Conservation (phyloP, 164 flowering plant species). For the Vitis amurensis region DNA sequence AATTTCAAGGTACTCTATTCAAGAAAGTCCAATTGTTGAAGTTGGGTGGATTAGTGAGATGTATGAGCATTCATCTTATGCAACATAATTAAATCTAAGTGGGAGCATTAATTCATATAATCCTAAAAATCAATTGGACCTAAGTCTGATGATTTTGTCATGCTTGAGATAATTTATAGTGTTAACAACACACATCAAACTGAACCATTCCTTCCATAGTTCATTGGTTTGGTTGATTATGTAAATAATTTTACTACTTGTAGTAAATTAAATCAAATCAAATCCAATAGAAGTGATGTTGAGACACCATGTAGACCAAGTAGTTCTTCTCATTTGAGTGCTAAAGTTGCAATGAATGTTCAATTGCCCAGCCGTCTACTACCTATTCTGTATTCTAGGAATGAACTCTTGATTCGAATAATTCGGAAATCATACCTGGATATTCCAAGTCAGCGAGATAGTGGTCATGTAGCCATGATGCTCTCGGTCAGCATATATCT, state of each 20-base stretch:
- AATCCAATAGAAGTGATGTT: conserved; percentile 13
- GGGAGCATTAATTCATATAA: conserved; percentile 27
- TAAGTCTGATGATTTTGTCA: conserved; percentile 12
- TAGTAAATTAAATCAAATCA: conserved; percentile 22
- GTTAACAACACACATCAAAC: conserved; percentile 5
- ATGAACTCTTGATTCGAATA: conserved; percentile 27
- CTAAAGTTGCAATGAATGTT: conserved; percentile 13
- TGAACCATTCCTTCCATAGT: conserved; percentile 30
- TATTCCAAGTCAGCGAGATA: no score
- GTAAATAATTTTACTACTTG: conserved; percentile 21
- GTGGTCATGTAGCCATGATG: no score
- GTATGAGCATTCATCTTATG: no score
- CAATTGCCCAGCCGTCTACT: conserved; percentile 25
- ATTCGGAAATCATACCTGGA: conserved; percentile 9
- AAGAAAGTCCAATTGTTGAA: no score
- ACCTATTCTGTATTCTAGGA: conserved; percentile 42
- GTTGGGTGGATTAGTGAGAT: no score
- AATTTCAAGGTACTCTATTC: no score
- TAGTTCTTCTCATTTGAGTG: conserved; percentile 22
- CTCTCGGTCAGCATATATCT: no score
- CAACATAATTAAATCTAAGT: not conserved
- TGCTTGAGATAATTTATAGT: conserved; percentile 7
- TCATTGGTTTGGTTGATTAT: conserved; percentile 26
- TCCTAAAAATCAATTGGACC: conserved; percentile 18
- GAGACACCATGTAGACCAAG: conserved; percentile 15